These are phyloP conservation scores for Fusarium neocosmosporiellum DNA, from an alignment of 2,329 filamentous ascomycete genomes.

Conservation along the genomic window DNA sequence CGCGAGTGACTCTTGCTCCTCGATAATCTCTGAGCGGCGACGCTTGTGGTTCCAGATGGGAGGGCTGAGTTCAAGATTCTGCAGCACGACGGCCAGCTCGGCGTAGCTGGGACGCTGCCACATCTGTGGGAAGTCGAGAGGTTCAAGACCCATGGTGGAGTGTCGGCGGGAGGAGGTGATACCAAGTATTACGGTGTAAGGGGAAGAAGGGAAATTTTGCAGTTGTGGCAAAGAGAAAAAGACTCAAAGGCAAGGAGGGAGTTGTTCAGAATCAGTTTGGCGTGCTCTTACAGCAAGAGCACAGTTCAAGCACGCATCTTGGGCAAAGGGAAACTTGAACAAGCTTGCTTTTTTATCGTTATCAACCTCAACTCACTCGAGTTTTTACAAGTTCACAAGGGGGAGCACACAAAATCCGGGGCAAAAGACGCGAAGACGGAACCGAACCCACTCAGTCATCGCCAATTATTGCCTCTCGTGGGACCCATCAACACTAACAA, in stretches of 20 bases:
- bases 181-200: not conserved
- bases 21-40: constrained; percentile 54
- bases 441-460: constrained; percentile 15
- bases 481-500: constrained; percentile 10
- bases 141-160: constrained; percentile 46
- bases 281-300: constrained; percentile 20
- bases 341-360: not conserved
- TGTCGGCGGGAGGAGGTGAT: not conserved
- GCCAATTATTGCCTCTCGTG: constrained; percentile 14
- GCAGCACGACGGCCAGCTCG: constrained; percentile 73
- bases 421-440: not conserved
- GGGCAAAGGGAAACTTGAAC: not conserved
- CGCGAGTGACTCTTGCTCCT: constrained; percentile 55
- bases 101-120: constrained; percentile 78
- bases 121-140: constrained; percentile 80
- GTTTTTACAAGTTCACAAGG: constrained; percentile 11
- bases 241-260: not conserved
- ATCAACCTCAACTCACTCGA: constrained; percentile 4
- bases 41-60: constrained; percentile 71
- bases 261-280: constrained; percentile 1
- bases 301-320: constrained; percentile 32
- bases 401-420: constrained; percentile 15
- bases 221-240: constrained; percentile 22
- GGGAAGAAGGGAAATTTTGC: not conserved
- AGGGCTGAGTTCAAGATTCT: constrained; percentile 73